Percentiles rank a stretch among this genome's conserved stretches.
These are phyloP conservation scores for Collybiopsis luxurians DNA, from an alignment of 768 basidiomycete genomes.

Conservation along the genomic window DNA sequence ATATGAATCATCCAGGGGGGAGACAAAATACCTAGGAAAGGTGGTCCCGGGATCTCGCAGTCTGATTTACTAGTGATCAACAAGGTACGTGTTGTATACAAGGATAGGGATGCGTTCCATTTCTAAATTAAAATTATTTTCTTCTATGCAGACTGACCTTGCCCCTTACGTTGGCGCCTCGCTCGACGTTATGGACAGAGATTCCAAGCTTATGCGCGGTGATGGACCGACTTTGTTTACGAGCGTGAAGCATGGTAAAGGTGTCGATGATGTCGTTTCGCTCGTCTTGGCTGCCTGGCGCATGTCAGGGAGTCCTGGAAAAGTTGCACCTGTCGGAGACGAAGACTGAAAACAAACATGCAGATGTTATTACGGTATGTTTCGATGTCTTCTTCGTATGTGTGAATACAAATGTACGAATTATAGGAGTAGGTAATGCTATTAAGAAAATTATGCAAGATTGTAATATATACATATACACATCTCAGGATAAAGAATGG, in stretches of 20 bases:
- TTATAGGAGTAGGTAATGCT: too few relatives aligned
- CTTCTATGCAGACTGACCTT: slow-evolving; percentile 71
- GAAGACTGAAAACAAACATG: neutral
- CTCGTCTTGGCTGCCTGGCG: slow-evolving; percentile 90
- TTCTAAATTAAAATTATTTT: too few relatives aligned
- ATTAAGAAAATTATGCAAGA: too few relatives aligned
- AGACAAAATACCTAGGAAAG: slow-evolving; percentile 98
- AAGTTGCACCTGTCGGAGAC: slow-evolving; percentile 45
- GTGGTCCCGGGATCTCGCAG: slow-evolving; percentile 95
- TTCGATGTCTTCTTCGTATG: too few relatives aligned
- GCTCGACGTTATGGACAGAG: slow-evolving; percentile 90
- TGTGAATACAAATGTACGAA: too few relatives aligned
- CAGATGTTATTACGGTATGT: too few relatives aligned
- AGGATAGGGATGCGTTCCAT: too few relatives aligned
- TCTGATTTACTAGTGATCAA: slow-evolving; percentile 94
- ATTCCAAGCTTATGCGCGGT: slow-evolving; percentile 91
- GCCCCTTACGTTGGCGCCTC: slow-evolving; percentile 92
- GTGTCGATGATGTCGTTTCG: slow-evolving; percentile 78
- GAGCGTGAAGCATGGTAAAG: slow-evolving; percentile 73
- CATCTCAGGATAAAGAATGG: too few relatives aligned
- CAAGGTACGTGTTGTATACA: too few relatives aligned
- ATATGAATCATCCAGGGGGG: slow-evolving; percentile 64
- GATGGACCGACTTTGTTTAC: slow-evolving; percentile 92
- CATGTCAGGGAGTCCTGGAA: slow-evolving; percentile 73
- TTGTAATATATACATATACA: too few relatives aligned